Percentiles rank a stretch among this genome's conserved stretches.
phyloP scores from a whole-genome alignment of 2,329 filamentous ascomycete species.

The Apiospora pterosperma region DNA sequence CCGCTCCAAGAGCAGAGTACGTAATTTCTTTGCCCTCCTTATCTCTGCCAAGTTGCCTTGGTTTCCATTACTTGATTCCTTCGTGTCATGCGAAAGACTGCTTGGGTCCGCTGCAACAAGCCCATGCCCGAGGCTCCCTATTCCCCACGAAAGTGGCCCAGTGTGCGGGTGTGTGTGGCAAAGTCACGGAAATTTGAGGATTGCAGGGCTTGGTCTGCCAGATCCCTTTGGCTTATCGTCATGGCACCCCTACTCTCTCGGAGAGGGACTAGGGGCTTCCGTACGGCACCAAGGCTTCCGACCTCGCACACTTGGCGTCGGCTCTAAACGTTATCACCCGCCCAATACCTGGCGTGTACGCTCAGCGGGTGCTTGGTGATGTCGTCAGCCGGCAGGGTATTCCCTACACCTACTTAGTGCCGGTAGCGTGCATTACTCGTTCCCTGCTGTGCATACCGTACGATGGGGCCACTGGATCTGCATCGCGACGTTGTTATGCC shows the following conservation, averaged over 20 bases:
- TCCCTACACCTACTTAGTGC: not conserved
- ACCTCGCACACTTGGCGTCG: conserved; percentile 18
- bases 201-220: not conserved
- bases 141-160: not conserved
- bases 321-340: conserved; percentile 4
- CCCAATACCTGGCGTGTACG: not conserved
- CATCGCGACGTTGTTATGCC: not conserved
- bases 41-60: conserved; percentile 19
- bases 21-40: conserved; percentile 34
- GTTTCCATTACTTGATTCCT: conserved; percentile 23
- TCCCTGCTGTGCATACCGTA: not conserved
- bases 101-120: not conserved
- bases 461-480: not conserved
- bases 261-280: not conserved
- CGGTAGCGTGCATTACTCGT: not conserved
- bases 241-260: conserved; percentile 10
- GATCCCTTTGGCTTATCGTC: not conserved
- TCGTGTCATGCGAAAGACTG: conserved; percentile 12
- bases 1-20: conserved; percentile 94
- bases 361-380: not conserved
- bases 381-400: not conserved
- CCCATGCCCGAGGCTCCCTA: not conserved
- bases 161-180: not conserved
- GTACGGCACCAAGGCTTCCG: conserved; percentile 13
- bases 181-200: not conserved